phyloP scores from a whole-genome alignment of 257 asterid genomes.

The Galeopsis tetrahit region DNA sequence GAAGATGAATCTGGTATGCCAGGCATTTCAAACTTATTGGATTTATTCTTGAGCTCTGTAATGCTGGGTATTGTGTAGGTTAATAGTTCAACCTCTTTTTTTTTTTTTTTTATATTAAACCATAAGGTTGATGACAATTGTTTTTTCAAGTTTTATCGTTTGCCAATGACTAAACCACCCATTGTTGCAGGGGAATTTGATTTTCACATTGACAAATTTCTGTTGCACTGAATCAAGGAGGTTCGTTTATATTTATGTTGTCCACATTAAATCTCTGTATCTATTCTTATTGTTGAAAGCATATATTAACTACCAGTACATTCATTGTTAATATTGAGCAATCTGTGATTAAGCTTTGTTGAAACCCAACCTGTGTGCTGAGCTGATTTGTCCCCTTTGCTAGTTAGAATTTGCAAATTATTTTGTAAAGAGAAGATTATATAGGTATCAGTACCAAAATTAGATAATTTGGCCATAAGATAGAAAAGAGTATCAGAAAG shows the following conservation, averaged over 20 bases:
- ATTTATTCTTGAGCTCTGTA: constrained; percentile 5
- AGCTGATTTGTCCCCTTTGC: not conserved
- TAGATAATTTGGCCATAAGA: not conserved
- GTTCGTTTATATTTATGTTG: not conserved
- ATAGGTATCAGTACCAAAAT: not conserved
- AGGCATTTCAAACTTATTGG: constrained; percentile 1
- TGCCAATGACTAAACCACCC: not conserved
- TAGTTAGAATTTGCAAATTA: not conserved
- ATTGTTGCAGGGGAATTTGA: constrained; percentile 26
- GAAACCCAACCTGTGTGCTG: not conserved
- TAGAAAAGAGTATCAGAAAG: not conserved
- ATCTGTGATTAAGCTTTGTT: constrained; percentile 10
- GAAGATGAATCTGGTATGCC: constrained; percentile 22
- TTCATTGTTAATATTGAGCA: constrained; percentile 9
- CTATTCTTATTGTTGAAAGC: constrained; percentile 20
- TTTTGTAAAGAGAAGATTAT: not conserved
- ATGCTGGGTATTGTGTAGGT: constrained; percentile 14
- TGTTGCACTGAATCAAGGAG: constrained; percentile 13
- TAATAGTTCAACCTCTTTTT: constrained; percentile 6
- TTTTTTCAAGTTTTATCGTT: constrained; percentile 11
- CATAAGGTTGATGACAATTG: constrained; percentile 20
- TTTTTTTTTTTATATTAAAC: constrained; percentile 8
- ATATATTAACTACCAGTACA: not conserved
- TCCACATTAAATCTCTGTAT: constrained; percentile 3
- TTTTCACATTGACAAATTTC: constrained; percentile 12